phyloP scores from a whole-genome alignment of 495 filamentous ascomycete species.

The Tuber melanosporum region DNA sequence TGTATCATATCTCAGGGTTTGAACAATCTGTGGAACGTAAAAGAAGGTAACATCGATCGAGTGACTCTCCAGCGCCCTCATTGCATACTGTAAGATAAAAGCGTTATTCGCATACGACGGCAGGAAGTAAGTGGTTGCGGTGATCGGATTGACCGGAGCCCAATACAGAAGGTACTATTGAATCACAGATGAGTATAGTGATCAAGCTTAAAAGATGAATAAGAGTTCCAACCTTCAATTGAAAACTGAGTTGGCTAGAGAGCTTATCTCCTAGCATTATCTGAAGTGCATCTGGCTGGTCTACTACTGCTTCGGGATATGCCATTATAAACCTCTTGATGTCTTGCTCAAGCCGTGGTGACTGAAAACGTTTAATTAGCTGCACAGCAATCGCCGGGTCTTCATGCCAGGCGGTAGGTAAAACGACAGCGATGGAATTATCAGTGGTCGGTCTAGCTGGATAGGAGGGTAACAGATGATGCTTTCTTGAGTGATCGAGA shows the following conservation, averaged over 20 bases:
- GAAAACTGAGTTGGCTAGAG: slow-evolving; percentile 69
- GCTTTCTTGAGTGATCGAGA: slow-evolving; percentile 60
- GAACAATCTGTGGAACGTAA: slow-evolving; percentile 95
- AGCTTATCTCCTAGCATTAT: slow-evolving; percentile 70
- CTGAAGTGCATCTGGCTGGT: slow-evolving; percentile 71
- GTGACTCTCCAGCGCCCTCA: slow-evolving; percentile 88
- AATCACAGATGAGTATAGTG: slow-evolving; percentile 30
- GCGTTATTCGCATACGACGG: slow-evolving; percentile 91
- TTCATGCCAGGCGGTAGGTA: slow-evolving; percentile 80
- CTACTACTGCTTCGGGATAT: slow-evolving; percentile 71
- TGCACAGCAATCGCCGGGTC: slow-evolving; percentile 77
- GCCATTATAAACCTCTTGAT: slow-evolving; percentile 71
- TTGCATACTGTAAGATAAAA: slow-evolving; percentile 92
- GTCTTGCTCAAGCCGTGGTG: slow-evolving; percentile 61
- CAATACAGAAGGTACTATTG: slow-evolving; percentile 82
- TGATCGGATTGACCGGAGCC: slow-evolving; percentile 87
- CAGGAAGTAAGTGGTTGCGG: slow-evolving; percentile 85
- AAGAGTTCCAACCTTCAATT: slow-evolving; percentile 57
- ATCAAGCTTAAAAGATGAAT: slow-evolving; percentile 34
- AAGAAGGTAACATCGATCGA: slow-evolving; percentile 96
- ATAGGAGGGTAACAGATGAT: slow-evolving; percentile 43
- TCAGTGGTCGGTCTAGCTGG: slow-evolving; percentile 36
- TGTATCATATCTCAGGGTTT: slow-evolving; percentile 89
- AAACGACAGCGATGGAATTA: slow-evolving; percentile 50
- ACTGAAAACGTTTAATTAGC: slow-evolving; percentile 70